A percentile compares a stretch with the other conserved stretches of the same genome.
phyloP scores from a whole-genome alignment of 2,329 filamentous ascomycete genomes.

The Xylaria sp. region DNA sequence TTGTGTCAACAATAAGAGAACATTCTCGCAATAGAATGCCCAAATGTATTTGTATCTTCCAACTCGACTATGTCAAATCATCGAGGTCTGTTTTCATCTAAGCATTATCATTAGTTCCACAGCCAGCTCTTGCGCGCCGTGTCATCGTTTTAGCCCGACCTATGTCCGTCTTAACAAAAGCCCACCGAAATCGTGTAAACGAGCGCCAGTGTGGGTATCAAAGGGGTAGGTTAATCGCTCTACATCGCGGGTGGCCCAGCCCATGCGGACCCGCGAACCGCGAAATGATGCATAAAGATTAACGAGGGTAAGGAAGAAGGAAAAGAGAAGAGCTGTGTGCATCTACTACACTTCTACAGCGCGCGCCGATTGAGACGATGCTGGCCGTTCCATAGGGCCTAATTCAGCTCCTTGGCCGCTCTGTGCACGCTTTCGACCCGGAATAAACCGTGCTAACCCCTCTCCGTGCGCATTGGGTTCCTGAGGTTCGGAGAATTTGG shows the following conservation, averaged over 20 bases:
- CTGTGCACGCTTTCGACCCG: slow-evolving; percentile 44
- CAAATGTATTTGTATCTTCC: slow-evolving; percentile 21
- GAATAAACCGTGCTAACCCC: slow-evolving; percentile 44
- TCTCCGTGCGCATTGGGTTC: slow-evolving; percentile 36
- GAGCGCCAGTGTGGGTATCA: slow-evolving; percentile 20
- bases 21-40: slow-evolving; percentile 1
- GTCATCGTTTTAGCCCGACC: slow-evolving; percentile 8
- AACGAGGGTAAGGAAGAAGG: background rate
- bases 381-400: slow-evolving; percentile 41
- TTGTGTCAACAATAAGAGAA: background rate
- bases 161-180: background rate
- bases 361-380: slow-evolving; percentile 37
- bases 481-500: slow-evolving; percentile 72
- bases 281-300: slow-evolving; percentile 32
- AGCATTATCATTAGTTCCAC: slow-evolving; percentile 31
- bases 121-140: slow-evolving; percentile 2
- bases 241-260: slow-evolving; percentile 33
- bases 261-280: slow-evolving; percentile 32
- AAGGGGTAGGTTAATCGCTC: slow-evolving; percentile 36
- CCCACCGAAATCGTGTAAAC: slow-evolving; percentile 17
- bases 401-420: slow-evolving; percentile 43
- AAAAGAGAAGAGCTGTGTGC: background rate
- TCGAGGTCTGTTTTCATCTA: slow-evolving; percentile 23
- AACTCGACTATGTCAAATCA: slow-evolving; percentile 20
- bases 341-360: slow-evolving; percentile 38